Conservation (phyloP, 2,329 filamentous ascomycete species). For the Leptographium procerum region DNA sequence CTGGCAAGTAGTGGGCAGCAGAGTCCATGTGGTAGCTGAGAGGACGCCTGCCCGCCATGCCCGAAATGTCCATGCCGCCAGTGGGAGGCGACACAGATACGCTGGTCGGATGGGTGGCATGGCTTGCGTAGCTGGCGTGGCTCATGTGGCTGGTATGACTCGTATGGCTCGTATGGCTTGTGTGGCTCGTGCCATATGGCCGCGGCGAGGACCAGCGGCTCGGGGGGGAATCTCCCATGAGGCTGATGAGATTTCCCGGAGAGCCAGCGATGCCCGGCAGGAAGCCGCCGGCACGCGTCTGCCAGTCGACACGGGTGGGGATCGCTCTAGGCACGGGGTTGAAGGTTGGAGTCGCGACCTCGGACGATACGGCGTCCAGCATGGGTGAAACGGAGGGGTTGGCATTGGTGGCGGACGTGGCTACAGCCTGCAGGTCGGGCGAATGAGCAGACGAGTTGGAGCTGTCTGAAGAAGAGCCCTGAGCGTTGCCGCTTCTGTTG, state of each 20-base stretch:
- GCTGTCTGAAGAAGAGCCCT: slow-evolving; percentile 26
- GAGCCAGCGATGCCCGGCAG: slow-evolving; percentile 32
- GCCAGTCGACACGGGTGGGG: slow-evolving; percentile 31
- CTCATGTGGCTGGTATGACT: slow-evolving; percentile 10
- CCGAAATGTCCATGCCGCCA: slow-evolving; percentile 8
- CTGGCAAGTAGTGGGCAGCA: slow-evolving; percentile 23
- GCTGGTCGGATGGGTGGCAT: slow-evolving; percentile 9
- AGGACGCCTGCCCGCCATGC: slow-evolving; percentile 25
- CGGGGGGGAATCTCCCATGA: slow-evolving; percentile 40
- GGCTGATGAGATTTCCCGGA: slow-evolving; percentile 40
- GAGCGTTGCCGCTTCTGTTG: slow-evolving; percentile 21
- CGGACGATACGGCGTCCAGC: slow-evolving; percentile 36
- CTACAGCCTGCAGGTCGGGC: slow-evolving; percentile 32
- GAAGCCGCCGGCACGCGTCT: slow-evolving; percentile 18
- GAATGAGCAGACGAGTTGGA: slow-evolving; percentile 31
- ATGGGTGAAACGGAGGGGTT: slow-evolving; percentile 32
- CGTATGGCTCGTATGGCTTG: slow-evolving; percentile 10
- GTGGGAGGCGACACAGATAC: slow-evolving; percentile 28
- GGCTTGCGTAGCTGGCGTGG: slow-evolving; percentile 8
- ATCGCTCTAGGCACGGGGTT: slow-evolving; percentile 30
- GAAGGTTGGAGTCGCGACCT: slow-evolving; percentile 26
- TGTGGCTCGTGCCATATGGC: slow-evolving; percentile 30
- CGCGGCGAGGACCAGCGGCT: slow-evolving; percentile 38
- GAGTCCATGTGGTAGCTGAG: slow-evolving; percentile 43
- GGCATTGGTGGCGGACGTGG: slow-evolving; percentile 27